These are phyloP conservation scores for Psilocybe cyanescens DNA, from an alignment of 768 basidiomycete genomes.

Conservation along the genomic window DNA sequence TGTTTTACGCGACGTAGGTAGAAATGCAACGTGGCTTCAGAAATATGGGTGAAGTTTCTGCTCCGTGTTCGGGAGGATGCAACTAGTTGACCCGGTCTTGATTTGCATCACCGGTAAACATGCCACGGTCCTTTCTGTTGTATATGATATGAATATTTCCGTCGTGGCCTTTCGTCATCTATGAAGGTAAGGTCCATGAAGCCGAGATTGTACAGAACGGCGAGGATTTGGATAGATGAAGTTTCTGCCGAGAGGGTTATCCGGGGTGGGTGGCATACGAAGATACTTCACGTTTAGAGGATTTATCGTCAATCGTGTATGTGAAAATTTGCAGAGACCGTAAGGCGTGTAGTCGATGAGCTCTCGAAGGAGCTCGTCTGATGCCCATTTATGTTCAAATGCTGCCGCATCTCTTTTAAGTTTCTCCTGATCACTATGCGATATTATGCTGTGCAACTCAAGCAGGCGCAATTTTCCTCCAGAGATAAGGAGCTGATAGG, in stretches of 20 bases:
- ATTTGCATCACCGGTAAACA: too few relatives aligned
- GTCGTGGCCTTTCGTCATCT: too few relatives aligned
- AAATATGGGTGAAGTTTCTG: too few relatives aligned
- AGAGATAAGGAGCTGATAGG: constrained; percentile 32
- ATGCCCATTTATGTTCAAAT: constrained; percentile 29
- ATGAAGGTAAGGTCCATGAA: too few relatives aligned
- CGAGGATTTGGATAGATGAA: too few relatives aligned
- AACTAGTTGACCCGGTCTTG: too few relatives aligned
- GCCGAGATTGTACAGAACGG: too few relatives aligned
- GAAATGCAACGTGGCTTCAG: too few relatives aligned
- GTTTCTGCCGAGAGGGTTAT: neutral
- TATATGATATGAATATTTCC: too few relatives aligned
- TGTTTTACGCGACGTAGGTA: too few relatives aligned
- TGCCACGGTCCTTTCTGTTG: too few relatives aligned
- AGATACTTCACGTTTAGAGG: constrained; percentile 6
- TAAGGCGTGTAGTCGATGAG: constrained; percentile 19
- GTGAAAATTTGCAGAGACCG: constrained; percentile 8
- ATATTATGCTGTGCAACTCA: constrained; percentile 23
- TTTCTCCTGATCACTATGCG: constrained; percentile 19
- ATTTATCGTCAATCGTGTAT: constrained; percentile 13
- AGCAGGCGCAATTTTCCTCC: constrained; percentile 40
- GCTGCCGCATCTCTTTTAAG: constrained; percentile 23
- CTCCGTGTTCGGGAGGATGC: too few relatives aligned
- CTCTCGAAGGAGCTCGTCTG: constrained; percentile 28
- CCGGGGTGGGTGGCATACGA: constrained; percentile 1